A percentile compares a stretch with the other conserved stretches of the same genome.
Evolutionary conservation across 2,329 filamentous ascomycete genomes (phyloP).

Genomic region (Dactylellina sp.): DNA sequence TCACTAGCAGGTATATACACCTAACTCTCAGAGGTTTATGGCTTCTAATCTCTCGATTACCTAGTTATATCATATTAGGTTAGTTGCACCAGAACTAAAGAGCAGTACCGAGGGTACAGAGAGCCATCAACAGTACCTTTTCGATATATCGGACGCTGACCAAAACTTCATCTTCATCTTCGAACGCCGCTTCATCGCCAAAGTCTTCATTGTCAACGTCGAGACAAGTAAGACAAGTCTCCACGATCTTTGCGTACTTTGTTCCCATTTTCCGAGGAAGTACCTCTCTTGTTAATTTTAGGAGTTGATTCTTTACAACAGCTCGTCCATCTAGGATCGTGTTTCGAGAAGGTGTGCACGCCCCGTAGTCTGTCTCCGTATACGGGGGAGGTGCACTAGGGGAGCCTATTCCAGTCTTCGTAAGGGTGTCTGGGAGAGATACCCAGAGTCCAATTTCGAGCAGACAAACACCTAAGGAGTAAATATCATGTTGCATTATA

Average conservation of each 20-base stretch:
- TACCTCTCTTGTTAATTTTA: conserved; percentile 10
- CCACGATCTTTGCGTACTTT: conserved; percentile 61
- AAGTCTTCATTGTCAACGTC: conserved; percentile 62
- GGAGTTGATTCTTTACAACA: conserved; percentile 9
- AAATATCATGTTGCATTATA: conserved; percentile 70
- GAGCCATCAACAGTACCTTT: no score
- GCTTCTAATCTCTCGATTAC: conserved; percentile 2
- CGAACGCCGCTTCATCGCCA: conserved; percentile 60
- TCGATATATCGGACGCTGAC: conserved; percentile 61
- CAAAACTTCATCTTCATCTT: conserved; percentile 61
- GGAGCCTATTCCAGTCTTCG: conserved; percentile 8
- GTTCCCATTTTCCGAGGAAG: conserved; percentile 61
- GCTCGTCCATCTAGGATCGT: not conserved
- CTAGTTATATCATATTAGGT: not conserved
- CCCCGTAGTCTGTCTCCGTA: conserved; percentile 2
- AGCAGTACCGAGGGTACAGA: not conserved
- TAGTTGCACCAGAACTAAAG: not conserved
- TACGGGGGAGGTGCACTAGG: conserved; percentile 1
- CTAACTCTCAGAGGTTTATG: conserved; percentile 7
- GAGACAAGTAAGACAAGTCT: conserved; percentile 63
- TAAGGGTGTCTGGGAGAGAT: conserved; percentile 15
- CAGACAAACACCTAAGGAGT: conserved; percentile 69
- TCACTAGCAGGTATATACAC: no score
- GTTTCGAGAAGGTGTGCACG: not conserved
- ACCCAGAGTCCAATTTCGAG: conserved; percentile 69